These are phyloP conservation scores for Mortierella sp. DNA, from an alignment of 371 early-diverging fungal genomes.

Conservation along the genomic window DNA sequence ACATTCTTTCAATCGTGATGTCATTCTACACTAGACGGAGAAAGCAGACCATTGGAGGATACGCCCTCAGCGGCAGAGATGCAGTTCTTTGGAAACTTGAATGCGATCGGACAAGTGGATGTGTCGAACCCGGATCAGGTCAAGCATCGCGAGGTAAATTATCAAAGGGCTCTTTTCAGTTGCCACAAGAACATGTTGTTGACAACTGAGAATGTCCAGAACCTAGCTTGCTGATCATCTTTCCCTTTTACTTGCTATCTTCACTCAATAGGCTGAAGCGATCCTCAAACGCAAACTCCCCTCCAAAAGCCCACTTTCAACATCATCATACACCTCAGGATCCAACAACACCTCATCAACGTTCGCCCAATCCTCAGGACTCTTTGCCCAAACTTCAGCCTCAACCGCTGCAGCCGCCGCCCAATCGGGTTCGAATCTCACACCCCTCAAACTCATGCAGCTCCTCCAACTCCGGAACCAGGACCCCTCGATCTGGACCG, in stretches of 20 bases:
- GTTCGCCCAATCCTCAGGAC: slow-evolving; percentile 1
- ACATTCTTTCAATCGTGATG: neutral
- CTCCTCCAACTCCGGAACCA: slow-evolving; percentile 44
- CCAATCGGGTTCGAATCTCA: slow-evolving; percentile 14
- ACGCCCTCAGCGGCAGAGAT: slow-evolving; percentile 52
- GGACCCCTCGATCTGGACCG: slow-evolving; percentile 52
- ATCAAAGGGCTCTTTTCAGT: neutral
- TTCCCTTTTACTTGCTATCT: neutral
- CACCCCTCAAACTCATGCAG: slow-evolving; percentile 49
- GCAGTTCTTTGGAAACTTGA: slow-evolving; percentile 55
- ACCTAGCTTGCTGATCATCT: neutral
- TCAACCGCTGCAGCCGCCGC: slow-evolving; percentile 6
- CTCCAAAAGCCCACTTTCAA: slow-evolving; percentile 25
- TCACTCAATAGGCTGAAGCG: slow-evolving; percentile 33
- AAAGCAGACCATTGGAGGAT: slow-evolving; percentile 49
- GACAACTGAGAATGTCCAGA: neutral
- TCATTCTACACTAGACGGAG: slow-evolving; percentile 33
- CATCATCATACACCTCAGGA: slow-evolving; percentile 10
- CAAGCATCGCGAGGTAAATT: slow-evolving; percentile 48
- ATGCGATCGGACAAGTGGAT: slow-evolving; percentile 43
- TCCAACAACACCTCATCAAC: slow-evolving; percentile 8
- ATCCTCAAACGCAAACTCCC: slow-evolving; percentile 48
- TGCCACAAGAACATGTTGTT: neutral
- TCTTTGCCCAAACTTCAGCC: neutral
- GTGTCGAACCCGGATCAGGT: slow-evolving; percentile 49